Evolutionary conservation across 768 basidiomycete genomes (phyloP), one percentile per base, ranked within the genome.

Genomic region (Mycena rebaudengoi): DNA sequence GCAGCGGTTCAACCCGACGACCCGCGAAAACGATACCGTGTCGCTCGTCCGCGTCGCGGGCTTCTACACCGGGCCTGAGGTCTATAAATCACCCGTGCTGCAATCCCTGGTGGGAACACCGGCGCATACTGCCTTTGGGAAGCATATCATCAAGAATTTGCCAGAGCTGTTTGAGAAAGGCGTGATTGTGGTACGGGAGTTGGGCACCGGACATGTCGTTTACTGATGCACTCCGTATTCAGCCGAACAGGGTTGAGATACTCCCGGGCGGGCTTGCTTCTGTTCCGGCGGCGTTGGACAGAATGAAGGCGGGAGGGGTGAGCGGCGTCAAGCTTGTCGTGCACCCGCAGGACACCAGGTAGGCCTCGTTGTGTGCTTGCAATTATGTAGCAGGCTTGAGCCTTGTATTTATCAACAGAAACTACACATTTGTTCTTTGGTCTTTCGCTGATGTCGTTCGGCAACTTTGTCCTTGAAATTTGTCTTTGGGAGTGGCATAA

Each of bases 191-290:
- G 82, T 83, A 59, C 5, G 67, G 51, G 39, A 3, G 21, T 54
- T 3, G 7, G 13, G 26, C 46, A 14, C 25, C 7, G 32, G 5
- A 23, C 7, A 5, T n/a, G n/a, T n/a, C n/a, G n/a, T n/a, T n/a
- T n/a, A 25, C 7, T 41, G 18, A 0, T 21, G 12, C 35, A 20
- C n/a, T 50, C 28, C 49, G 10, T 32, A 5, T 0, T 4, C 49
- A 86, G 85, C 81, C 83, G 2, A 84, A 81, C 69, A 72, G 72
- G 21, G 74, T 80, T 11, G 80, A 84, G 54, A 67, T 80, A 16
- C 55, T 86, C 13, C 71, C 77, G 0, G 74, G 74, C 13, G 85
- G 85, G 8, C 70, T 86, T 25, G 73, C 70, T 29, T 84, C 79
- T 12, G 80, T 86, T 43, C 68, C 70, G 32, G 71, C 70, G 13